Base-by-base conservation (phyloP, 345 rosid genomes). In the Salix koriyanagi region DNA sequence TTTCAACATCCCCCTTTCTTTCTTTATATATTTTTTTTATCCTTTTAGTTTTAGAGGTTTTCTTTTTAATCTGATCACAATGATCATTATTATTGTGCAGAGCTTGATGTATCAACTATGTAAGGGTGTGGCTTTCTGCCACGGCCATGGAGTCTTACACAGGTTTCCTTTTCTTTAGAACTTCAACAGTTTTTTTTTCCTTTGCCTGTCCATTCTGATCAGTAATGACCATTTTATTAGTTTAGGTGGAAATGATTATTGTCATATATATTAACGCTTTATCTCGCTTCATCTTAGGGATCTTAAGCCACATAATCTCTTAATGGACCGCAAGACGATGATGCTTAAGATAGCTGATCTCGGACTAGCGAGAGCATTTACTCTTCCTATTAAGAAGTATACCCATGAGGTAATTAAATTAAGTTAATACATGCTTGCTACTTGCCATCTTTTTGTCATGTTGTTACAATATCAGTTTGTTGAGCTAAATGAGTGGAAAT, bases 71-170 rank as follows among this genome's bases (percentile, higher is more conserved):
- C 37, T 48, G 19, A 23, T 69, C 32, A 56, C 58, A 32, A 28
- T 44, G 34, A 67, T 71, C 37, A 19, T 30, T 16, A 8, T 41
- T n/a, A 1, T 71, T 25, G 12, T 62, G 52, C 90, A 95, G 99
- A 90, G 93, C 76, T 87, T 96, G 90, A 96, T 96, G 99, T 96
- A 87, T 77, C 99, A 96, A 83, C 87, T 96, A 1, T 93, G 98
- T 89, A 93, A 93, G 82, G 98, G 98, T 37, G 93, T 95, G 69
- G 87, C 99, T 25, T 92, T 96, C 82, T 96, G 98, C 83, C 99
- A 93, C 78, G 99, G 98, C 41, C 97, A 92, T 44, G 99, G 99
- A 28, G 87, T 96, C 80, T 72, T 96, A 76, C 99, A 96, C 86
- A 96, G 99, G 99, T 91, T 46, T 34, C 2, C 11, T 23, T 41